phyloP scores from a whole-genome alignment of 345 rosid genomes.

The Populus tremula region DNA sequence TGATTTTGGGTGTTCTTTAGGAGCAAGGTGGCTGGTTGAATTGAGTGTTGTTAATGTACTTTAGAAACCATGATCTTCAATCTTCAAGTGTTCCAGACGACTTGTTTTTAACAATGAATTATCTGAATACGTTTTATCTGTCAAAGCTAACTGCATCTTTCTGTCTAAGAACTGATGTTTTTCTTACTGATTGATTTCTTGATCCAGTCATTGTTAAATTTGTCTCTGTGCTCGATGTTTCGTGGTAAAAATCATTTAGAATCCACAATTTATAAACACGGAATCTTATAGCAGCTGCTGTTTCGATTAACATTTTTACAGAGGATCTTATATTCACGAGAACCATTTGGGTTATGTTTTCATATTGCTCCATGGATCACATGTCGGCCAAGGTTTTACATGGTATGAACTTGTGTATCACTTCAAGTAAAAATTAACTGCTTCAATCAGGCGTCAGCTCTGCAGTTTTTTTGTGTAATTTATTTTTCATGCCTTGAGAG shows the following conservation, averaged over 20 bases:
- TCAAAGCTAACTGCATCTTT: background rate
- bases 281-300: background rate
- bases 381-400: background rate
- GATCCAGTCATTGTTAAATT: background rate
- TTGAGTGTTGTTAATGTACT: background rate
- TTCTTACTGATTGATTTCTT: background rate
- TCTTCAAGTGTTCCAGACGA: background rate
- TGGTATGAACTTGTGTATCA: slow-evolving; percentile 1
- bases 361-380: background rate
- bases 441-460: background rate
- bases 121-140: background rate
- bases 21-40: background rate
- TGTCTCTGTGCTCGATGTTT: background rate
- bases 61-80: background rate
- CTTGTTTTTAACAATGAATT: background rate
- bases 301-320: background rate
- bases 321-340: background rate
- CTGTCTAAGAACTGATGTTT: background rate
- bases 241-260: background rate
- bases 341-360: background rate
- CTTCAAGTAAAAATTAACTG: background rate
- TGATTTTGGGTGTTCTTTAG: background rate
- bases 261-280: background rate
- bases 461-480: background rate
- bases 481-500: background rate